Base-by-base conservation (phyloP, 2,329 filamentous ascomycete genomes). In the Annulohypoxylon truncatum region DNA sequence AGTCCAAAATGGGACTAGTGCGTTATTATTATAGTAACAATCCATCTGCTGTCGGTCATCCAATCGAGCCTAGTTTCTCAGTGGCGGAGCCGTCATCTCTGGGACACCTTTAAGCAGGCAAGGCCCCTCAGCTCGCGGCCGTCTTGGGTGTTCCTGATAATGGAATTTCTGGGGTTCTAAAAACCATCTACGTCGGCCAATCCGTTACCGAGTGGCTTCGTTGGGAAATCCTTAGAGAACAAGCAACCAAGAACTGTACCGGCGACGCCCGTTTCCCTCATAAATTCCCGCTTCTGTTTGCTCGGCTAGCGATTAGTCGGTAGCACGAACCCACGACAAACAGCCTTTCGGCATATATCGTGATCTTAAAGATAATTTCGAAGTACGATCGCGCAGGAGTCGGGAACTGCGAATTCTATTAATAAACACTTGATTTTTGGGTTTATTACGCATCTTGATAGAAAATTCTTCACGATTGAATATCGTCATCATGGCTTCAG, bases 401-500 rank as follows among this genome's bases (percentile, higher is more conserved):
- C 47, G 33, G 38, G 33, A 13, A 28, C 29, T 42, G 28, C 24
- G 44, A 13, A 15, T 28, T 24, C 40, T 66, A 60, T 61, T 66
- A 63, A 60, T 68, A 68, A 67, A 59, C 66, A 65, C 18, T 38
- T 51, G 29, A 22, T 52, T 24, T 53, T 57, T 46, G 60, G 48
- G 51, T 26, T 47, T 60, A 38, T 51, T 42, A 52, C 48, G 58
- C 51, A 57, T 51, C 7, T 60, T 33, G 33, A 55, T 44, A 52
- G 24, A 26, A 48, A 28, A 29, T 33, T 22, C 18, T 42, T 47
- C 51, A 48, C 56, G 55, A 55, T 47, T 62, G 24, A 51, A 51
- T 29, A 61, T 35, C 59, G 42, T 29, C 46, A 69, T 44, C 40
- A 79, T 79, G 77, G 74, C 77, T 44, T 76, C 76, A 18, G 70